Evolutionary conservation across 1,284 basidiomycete genomes (phyloP).

Genomic region (Coniophora puteana): DNA sequence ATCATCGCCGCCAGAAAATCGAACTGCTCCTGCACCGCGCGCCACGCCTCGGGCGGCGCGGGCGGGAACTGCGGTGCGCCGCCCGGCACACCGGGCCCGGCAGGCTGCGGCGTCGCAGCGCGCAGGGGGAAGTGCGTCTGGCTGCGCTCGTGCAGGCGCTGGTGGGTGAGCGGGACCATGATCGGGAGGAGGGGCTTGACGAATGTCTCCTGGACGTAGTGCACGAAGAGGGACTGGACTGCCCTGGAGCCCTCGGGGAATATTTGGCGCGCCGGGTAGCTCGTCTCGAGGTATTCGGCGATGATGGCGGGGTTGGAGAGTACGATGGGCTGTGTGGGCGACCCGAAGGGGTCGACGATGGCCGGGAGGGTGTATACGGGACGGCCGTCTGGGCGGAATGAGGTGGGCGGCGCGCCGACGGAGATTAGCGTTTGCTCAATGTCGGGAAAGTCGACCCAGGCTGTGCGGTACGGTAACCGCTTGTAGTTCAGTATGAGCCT

Average conservation of each 20-base stretch:
- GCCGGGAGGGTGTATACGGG: slow-evolving; percentile 66
- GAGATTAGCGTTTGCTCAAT: slow-evolving; percentile 55
- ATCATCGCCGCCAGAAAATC: slow-evolving; percentile 57
- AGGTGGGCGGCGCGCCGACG: slow-evolving; percentile 56
- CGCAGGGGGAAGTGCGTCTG: slow-evolving; percentile 51
- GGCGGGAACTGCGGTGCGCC: slow-evolving; percentile 19
- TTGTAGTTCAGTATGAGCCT: slow-evolving; percentile 74
- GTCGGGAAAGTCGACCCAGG: slow-evolving; percentile 67
- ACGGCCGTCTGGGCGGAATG: slow-evolving; percentile 48
- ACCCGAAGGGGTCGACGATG: slow-evolving; percentile 43
- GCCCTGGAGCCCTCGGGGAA: slow-evolving; percentile 67
- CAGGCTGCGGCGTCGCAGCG: slow-evolving; percentile 12
- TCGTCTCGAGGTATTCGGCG: slow-evolving; percentile 65
- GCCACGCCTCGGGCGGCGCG: slow-evolving; percentile 53
- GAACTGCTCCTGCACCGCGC: slow-evolving; percentile 59
- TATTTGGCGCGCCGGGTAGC: slow-evolving; percentile 64
- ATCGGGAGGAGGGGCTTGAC: slow-evolving; percentile 64
- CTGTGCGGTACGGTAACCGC: slow-evolving; percentile 59
- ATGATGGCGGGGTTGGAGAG: slow-evolving; percentile 58
- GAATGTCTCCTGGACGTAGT: slow-evolving; percentile 64
- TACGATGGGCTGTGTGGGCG: slow-evolving; percentile 35
- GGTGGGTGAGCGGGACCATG: slow-evolving; percentile 65
- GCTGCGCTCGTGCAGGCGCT: slow-evolving; percentile 50
- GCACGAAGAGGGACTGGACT: slow-evolving; percentile 63
- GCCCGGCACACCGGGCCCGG: no score